phyloP scores from a whole-genome alignment of 1,139 yeast genomes.

The Taiozyma onychis region DNA sequence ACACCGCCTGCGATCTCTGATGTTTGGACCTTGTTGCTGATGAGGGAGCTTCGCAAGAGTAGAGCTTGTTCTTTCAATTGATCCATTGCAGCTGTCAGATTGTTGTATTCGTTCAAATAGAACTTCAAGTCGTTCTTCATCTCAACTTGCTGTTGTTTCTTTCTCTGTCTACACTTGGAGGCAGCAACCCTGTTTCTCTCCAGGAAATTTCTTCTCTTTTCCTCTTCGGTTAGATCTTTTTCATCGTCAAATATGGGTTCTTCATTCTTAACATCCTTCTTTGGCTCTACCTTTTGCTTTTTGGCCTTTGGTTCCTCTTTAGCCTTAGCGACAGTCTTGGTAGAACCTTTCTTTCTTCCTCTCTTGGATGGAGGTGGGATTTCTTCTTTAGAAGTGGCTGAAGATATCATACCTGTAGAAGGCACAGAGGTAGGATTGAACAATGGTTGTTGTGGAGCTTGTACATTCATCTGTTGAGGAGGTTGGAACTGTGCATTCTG shows the following conservation, averaged over 20 bases:
- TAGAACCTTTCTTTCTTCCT: slow-evolving; percentile 11
- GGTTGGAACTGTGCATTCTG: slow-evolving; percentile 6
- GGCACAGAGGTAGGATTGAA: slow-evolving; percentile 2
- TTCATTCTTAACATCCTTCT: slow-evolving; percentile 4
- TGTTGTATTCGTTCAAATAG: slow-evolving; percentile 67
- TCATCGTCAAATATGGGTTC: slow-evolving; percentile 10
- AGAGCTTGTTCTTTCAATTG: slow-evolving; percentile 56
- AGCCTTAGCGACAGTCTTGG: background rate
- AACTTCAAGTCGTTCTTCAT: slow-evolving; percentile 73
- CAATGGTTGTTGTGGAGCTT: slow-evolving; percentile 3
- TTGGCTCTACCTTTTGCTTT: slow-evolving; percentile 2
- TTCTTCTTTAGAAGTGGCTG: slow-evolving; percentile 2
- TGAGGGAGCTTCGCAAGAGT: slow-evolving; percentile 37
- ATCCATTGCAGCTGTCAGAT: slow-evolving; percentile 52
- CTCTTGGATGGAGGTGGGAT: slow-evolving; percentile 3
- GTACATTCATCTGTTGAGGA: slow-evolving; percentile 2
- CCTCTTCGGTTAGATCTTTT: slow-evolving; percentile 42
- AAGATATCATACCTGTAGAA: background rate
- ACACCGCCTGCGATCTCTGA: slow-evolving; percentile 11
- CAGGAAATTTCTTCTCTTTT: slow-evolving; percentile 73
- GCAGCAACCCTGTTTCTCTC: slow-evolving; percentile 96
- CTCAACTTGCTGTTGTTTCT: slow-evolving; percentile 80
- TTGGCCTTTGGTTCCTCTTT: slow-evolving; percentile 7
- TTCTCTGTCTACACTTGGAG: slow-evolving; percentile 89
- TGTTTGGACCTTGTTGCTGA: slow-evolving; percentile 22